Evolutionary conservation across 768 basidiomycete genomes (phyloP), one percentile per base, ranked within the genome.

Genomic region (Hypholoma sublateritium): DNA sequence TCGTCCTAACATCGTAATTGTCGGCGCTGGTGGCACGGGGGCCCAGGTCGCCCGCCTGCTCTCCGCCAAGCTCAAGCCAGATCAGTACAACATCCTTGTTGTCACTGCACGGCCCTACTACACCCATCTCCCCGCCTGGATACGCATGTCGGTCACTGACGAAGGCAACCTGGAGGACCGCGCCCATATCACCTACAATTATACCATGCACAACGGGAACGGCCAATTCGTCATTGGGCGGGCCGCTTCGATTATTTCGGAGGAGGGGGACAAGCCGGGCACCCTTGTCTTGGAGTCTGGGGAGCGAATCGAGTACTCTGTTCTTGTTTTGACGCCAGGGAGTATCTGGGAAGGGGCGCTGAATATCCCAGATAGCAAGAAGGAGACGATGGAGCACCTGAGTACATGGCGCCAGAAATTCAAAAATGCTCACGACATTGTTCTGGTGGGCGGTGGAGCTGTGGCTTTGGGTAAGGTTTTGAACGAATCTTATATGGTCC

Each of bases 251-350:
- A 62, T 66, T 22, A 36, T 16, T 19, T 65, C 50, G 4, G 58
- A 63, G 35, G 54, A 59, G n/a, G 59, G 56, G 7, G 57, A 50
- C n/a, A 58, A 46, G 5, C 41, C 49, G 25, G 62, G 77, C 0
- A 48, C 45, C 24, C 56, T 89, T 5, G 70, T 77, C 5, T 75
- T 90, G 13, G 74, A 72, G n/a, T 70, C 70, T 59, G 84, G 84
- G 19, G 77, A 82, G 50, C 65, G 63, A 11, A 59, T 89, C 13
- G 61, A 67, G 8, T 89, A 84, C 64, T 75, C 76, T 14, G 71
- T 79, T 21, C 79, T 89, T 43, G 75, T 89, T 44, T 66, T 89
- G 35, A 80, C 84, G 0, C 75, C 86, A 0, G 88, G 87, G 2
- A 77, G 76, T 39, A 67, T 62, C 4, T 89, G 83, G 83, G 67